Base-by-base conservation (phyloP, 2,329 filamentous ascomycete genomes). In the Fonsecaea nubica region DNA sequence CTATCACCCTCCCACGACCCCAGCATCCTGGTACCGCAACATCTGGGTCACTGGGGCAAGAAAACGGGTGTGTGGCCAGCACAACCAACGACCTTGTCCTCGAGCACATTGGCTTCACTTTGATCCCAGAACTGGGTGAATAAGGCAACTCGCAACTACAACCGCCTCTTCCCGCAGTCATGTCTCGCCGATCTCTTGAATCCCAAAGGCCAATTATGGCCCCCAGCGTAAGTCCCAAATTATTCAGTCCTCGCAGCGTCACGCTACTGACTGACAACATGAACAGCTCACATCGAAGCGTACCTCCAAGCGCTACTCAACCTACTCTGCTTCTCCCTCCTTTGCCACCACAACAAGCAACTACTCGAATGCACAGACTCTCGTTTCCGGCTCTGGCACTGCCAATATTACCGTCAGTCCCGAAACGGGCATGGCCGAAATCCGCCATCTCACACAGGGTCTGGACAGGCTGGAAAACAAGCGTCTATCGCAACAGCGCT, bases 381-480 rank as follows among this genome's bases (percentile, higher is more conserved):
- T 64, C 9, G 58, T 61, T 21, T 61, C 58, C 35, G 58, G 58
- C 48, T 30, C 58, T 7, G 35, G 32, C n/a, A 7, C 33, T 50
- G 60, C 63, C 53, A 69, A 67, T 52, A 71, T 73, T 36, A 69
- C 62, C 42, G 63, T 69, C 10, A 64, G 57, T 25, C 63, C 62
- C 7, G 69, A 75, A 63, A 74, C 76, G 59, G 84, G 84, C 75
- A 80, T 86, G 69, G 83, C 84, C 69, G 87, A 89, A 74, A 88
- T 95, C 76, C 86, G 89, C 78, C 87, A 91, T 72, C 92, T 95
- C 78, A 90, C 91, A 74, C 87, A 89, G 68, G 90, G 91, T 66
- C 87, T 97, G 70, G 89, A 92, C 75, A 91, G 93, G 75, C 91
- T 97, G 81, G 92, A 96, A 79, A 95, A 96, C 84, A 92, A 92